Evolutionary conservation across 306 rosid genomes (phyloP), one percentile per base, ranked within the genome.

Genomic region (Acacia acuminata): DNA sequence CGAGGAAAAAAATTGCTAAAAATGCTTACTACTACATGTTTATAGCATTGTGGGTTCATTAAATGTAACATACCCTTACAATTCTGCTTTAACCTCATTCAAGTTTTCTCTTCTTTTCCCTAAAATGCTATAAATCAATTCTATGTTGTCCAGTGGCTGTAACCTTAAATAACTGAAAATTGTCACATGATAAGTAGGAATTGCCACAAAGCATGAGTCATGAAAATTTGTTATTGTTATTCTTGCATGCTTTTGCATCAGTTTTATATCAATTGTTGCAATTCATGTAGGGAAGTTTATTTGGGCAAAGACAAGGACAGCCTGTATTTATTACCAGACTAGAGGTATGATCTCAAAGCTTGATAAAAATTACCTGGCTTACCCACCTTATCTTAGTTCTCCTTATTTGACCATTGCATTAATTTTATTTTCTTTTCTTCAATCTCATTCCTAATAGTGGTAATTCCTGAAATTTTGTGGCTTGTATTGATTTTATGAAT

Each of bases 221-320:
- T 76, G 67, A 83, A 72, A 81, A 75, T 66, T 63, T 67, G n/a
- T 20, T 76, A 14, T 84, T 51, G 34, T 55, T 66, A 43, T 58
- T 82, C 50, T 80, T 53, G 40, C 81, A 60, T 80, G 64, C 56
- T 84, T 86, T 77, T 82, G 82, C 75, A 60, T 86, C 27, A 73
- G 76, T 79, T 71, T 42, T 81, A 27, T 65, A 70, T 80, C 61
- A 55, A 74, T 53, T 78, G 60, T 78, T 73, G 81, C 78, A 81
- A 84, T 72, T 53, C 60, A 67, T 89, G 90, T 94, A 96, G 99
- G 99, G 99, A 85, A 90, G 89, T 88, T 88, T 96, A 89, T 91
- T 90, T 61, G 99, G 98, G 27, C 99, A 89, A 91, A 92, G 99
- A 86, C 94, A 92, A 91, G 98, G 99, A 72, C 97, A 92, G 51